Evolutionary conservation across 768 basidiomycete species (phyloP).

Genomic region (Crassisporium funariophilum): DNA sequence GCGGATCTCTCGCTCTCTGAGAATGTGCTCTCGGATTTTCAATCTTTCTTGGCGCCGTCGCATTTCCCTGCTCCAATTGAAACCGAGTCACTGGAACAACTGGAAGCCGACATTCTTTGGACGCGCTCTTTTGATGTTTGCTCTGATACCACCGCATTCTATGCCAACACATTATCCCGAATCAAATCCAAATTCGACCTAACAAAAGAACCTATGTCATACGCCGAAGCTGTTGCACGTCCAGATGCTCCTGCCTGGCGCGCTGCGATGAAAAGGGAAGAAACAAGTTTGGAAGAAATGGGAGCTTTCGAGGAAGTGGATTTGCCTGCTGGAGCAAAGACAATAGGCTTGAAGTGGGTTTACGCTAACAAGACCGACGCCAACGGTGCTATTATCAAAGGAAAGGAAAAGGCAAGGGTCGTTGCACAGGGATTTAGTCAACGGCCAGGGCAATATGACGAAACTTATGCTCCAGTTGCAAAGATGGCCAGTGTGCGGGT

Average conservation of each 20-base stretch:
- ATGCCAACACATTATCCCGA: slow-evolving; percentile 4
- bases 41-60: too few relatives aligned
- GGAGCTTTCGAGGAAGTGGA: slow-evolving; percentile 28
- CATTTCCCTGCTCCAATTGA: not conserved
- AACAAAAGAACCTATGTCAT: slow-evolving; percentile 20
- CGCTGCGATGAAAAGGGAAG: slow-evolving; percentile 24
- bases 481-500: slow-evolving; percentile 22
- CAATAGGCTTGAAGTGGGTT: slow-evolving; percentile 36
- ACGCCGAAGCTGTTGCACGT: too few relatives aligned
- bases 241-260: slow-evolving; percentile 24
- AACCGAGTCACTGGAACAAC: not conserved
- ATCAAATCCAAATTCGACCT: slow-evolving; percentile 10
- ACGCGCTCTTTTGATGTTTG: not conserved
- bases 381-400: slow-evolving; percentile 31
- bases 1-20: too few relatives aligned
- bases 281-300: slow-evolving; percentile 14
- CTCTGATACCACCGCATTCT: not conserved
- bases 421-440: slow-evolving; percentile 29
- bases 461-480: slow-evolving; percentile 34
- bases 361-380: slow-evolving; percentile 39
- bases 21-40: too few relatives aligned
- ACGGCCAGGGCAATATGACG: slow-evolving; percentile 33
- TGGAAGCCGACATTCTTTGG: not conserved
- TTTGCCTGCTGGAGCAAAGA: slow-evolving; percentile 26
- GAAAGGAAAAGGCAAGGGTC: slow-evolving; percentile 29